phyloP scores from a whole-genome alignment of 2,329 filamentous ascomycete genomes.

The Pyrenochaeta sp. region DNA sequence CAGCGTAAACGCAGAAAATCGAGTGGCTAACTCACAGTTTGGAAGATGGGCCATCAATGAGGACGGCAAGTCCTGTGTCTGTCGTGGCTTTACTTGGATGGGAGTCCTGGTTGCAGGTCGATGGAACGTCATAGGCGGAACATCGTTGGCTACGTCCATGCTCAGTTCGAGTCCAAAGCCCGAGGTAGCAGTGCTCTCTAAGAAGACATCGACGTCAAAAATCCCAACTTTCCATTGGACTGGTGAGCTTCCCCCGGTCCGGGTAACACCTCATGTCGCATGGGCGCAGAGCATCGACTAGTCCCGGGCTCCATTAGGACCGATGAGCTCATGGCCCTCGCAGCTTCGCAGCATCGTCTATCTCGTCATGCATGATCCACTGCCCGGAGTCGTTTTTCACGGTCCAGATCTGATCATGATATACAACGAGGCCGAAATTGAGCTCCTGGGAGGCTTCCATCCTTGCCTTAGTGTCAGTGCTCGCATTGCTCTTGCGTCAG shows the following conservation, averaged over 20 bases:
- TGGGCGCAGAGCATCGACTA: constrained; percentile 70
- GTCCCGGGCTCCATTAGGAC: constrained; percentile 74
- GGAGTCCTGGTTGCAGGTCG: constrained; percentile 22
- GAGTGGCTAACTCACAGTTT: constrained; percentile 16
- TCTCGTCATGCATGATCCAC: constrained; percentile 68
- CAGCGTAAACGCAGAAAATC: not conserved
- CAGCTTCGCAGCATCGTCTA: constrained; percentile 79
- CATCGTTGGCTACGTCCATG: not conserved
- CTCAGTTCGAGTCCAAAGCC: not conserved
- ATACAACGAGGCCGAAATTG: constrained; percentile 50
- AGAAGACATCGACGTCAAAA: constrained; percentile 9
- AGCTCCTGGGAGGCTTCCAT: constrained; percentile 49
- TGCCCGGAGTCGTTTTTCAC: constrained; percentile 69
- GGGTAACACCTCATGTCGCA: constrained; percentile 14
- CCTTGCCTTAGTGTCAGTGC: constrained; percentile 66
- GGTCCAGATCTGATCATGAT: constrained; percentile 48
- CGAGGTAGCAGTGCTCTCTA: not conserved
- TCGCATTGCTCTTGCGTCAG: constrained; percentile 75
- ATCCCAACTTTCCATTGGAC: constrained; percentile 26
- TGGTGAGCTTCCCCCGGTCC: constrained; percentile 18
- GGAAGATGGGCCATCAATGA: constrained; percentile 23
- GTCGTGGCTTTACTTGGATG: constrained; percentile 19
- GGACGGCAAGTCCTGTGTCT: constrained; percentile 6
- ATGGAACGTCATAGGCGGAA: constrained; percentile 35
- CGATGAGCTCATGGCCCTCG: constrained; percentile 73